Conservation (phyloP, 2,329 filamentous ascomycete species). For the Aspergillus fructus region DNA sequence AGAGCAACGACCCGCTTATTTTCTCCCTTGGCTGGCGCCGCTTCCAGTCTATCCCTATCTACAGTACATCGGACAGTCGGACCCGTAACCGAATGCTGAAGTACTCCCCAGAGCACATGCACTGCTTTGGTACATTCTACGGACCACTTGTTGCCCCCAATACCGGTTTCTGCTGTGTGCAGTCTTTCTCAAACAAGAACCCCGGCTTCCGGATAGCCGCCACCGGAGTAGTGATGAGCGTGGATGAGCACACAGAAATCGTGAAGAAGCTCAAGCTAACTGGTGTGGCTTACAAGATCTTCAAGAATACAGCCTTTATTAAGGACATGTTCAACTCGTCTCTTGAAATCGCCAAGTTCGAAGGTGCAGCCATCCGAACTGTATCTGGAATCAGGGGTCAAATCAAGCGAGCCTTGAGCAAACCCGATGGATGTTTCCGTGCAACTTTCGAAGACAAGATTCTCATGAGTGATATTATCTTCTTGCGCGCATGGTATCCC, state of each 20-base stretch:
- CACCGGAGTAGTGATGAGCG: conserved; percentile 87
- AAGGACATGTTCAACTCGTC: conserved; percentile 96
- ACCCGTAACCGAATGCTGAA: conserved; percentile 97
- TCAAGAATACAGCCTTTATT: conserved; percentile 98
- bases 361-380: conserved; percentile 92
- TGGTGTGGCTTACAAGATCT: conserved; percentile 92
- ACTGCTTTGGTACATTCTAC: conserved; percentile 95
- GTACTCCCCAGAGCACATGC: conserved; percentile 99
- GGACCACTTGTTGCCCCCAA: conserved; percentile 93
- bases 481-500: conserved; percentile 94
- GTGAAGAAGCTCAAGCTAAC: conserved; percentile 99
- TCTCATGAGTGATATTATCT: conserved; percentile 92
- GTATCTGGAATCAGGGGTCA: conserved; percentile 94
- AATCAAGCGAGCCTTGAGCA: conserved; percentile 91
- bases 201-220: conserved; percentile 93
- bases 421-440: conserved; percentile 92
- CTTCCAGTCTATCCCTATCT: conserved; percentile 89
- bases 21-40: conserved; percentile 95
- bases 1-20: conserved; percentile 95
- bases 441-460: conserved; percentile 99
- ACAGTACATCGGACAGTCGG: conserved; percentile 91
- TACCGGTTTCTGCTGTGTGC: conserved; percentile 91
- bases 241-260: conserved; percentile 94
- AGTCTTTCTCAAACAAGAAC: conserved; percentile 79
- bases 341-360: conserved; percentile 96